Percentiles rank a stretch among this genome's conserved stretches.
phyloP scores from a whole-genome alignment of 768 basidiomycete species.

The Trametes coccinea region DNA sequence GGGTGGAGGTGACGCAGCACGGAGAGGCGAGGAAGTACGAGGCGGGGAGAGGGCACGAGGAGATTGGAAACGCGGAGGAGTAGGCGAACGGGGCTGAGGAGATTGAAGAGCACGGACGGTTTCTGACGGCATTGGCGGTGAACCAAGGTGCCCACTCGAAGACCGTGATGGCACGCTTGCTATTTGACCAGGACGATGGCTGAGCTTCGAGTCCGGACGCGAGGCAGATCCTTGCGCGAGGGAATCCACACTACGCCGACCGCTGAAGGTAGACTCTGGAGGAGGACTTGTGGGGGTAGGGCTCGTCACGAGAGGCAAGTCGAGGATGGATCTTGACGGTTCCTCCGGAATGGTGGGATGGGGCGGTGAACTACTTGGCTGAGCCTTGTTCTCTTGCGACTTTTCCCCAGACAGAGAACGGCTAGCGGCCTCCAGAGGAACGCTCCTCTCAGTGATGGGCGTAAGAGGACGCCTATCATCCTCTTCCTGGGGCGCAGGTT shows the following conservation, averaged over 20 bases:
- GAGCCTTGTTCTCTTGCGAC: constrained; percentile 1
- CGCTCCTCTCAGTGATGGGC: constrained; percentile 64
- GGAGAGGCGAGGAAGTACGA: constrained; percentile 9
- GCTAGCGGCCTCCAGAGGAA: constrained; percentile 31
- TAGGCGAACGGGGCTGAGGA: constrained; percentile 7
- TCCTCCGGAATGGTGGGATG: constrained; percentile 16
- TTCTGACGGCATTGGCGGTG: neutral
- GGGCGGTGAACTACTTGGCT: neutral
- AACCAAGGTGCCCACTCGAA: neutral
- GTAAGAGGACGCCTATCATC: constrained; percentile 44
- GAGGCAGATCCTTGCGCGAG: constrained; percentile 31
- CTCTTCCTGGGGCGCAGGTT: constrained; percentile 4
- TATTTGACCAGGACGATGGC: neutral
- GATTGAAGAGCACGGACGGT: neutral
- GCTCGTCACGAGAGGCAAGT: constrained; percentile 27
- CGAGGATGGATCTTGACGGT: constrained; percentile 18
- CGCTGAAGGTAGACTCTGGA: constrained; percentile 10
- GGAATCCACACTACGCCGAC: constrained; percentile 38
- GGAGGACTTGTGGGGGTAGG: constrained; percentile 29
- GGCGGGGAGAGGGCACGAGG: constrained; percentile 16
- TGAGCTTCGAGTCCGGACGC: constrained; percentile 42
- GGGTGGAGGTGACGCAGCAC: neutral
- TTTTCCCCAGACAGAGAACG: constrained; percentile 21
- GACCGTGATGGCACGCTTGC: constrained; percentile 8
- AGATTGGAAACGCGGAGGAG: constrained; percentile 18